phyloP scores from a whole-genome alignment of 1,284 basidiomycete species.

The Sanghuangporus sanghuang region DNA sequence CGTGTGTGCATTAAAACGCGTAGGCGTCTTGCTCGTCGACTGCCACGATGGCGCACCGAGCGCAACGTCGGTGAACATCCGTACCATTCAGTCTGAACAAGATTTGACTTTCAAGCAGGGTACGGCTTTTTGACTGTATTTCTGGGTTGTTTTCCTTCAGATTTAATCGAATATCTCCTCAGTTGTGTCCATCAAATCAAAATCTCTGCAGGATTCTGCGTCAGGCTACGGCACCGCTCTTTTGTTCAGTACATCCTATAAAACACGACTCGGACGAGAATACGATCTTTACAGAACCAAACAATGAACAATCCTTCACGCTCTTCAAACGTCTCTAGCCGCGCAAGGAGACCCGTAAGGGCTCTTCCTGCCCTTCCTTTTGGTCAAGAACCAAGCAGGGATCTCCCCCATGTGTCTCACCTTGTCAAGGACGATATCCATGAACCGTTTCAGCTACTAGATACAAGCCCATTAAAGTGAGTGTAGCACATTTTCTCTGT shows the following conservation, averaged over 20 bases:
- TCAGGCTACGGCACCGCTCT: constrained; percentile 10
- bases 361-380: constrained; percentile 12
- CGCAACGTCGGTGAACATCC: neutral
- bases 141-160: neutral
- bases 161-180: neutral
- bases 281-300: constrained; percentile 3
- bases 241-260: constrained; percentile 14
- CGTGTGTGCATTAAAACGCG: neutral
- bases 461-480: constrained; percentile 13
- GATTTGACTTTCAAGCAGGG: neutral
- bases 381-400: neutral
- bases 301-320: constrained; percentile 16
- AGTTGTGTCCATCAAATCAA: neutral
- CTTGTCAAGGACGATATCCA: constrained; percentile 9
- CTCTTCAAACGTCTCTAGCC: constrained; percentile 7
- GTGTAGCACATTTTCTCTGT: neutral
- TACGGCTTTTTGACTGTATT: neutral
- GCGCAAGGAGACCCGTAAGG: constrained; percentile 8
- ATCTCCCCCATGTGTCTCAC: neutral
- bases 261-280: constrained; percentile 11
- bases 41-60: constrained; percentile 5
- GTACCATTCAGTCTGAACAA: neutral
- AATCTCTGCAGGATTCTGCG: neutral
- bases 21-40: neutral
- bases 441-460: constrained; percentile 14